Base-by-base conservation (phyloP, 2,329 filamentous ascomycete species). In the Seiridium cupressi region DNA sequence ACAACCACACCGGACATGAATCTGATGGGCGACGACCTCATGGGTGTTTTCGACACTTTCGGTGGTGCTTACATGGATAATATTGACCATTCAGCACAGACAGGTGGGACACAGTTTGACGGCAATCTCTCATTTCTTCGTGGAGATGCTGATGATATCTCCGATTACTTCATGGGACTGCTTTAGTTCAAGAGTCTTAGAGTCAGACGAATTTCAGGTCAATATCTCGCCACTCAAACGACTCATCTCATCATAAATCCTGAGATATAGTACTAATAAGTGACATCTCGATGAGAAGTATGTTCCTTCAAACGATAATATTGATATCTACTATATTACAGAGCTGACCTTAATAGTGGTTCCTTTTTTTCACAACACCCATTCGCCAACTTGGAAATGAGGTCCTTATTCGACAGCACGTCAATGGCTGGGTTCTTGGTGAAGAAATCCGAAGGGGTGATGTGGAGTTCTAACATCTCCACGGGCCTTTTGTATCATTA, bases 381-480 rank as follows among this genome's bases (percentile, higher is more conserved):
- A 13, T 55, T 44, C 6, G 51, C 36, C 18, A 55, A 31, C 36
- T 55, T 55, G 8, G 51, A 55, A 8, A 55, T 38, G n/a, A 55
- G 66, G 18, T 59, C 42, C 38, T 59, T 59, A 31, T 44, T 59
- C 26, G 55, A 58, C 13, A 65, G 66, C 11, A 68, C 66, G 51
- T 68, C 66, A 48, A 68, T 66, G 5, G 66, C 65, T n/a, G 66
- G 66, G 44, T 68, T 68, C 56, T 64, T 60, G 42, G 62, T 61
- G 40, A 68, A 68, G 61, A 68, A 68, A 59, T 68, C 66, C n/a
- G 64, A 59, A 9, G 66, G 66, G 26, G 64, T 66, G 18, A 68
- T 61, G 32, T 67, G 63, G 26, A 68, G 62, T 55, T 66, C 63
- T 53, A 67, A 64, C 3, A 61, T 64, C 49, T 68, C 66, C n/a